Conservation (phyloP, 768 basidiomycete species). For the Artomyces pyxidatus region DNA sequence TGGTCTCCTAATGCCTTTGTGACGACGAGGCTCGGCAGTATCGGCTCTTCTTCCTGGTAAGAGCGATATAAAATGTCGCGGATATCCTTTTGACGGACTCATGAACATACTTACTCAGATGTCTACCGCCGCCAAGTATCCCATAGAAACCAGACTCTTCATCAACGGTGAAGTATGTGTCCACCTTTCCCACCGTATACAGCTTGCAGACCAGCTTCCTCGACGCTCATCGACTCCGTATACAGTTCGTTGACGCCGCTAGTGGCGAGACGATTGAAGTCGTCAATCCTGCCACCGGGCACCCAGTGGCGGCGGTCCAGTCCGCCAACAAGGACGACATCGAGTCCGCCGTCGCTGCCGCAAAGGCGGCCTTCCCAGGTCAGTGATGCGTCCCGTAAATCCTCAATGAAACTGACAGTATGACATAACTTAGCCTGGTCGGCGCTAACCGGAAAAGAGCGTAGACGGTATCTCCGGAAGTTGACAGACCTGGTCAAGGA, state of each 20-base stretch:
- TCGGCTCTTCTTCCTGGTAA: no score
- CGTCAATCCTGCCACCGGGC: constrained; percentile 23
- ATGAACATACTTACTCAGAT: no score
- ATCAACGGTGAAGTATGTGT: background rate
- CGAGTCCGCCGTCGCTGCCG: constrained; percentile 35
- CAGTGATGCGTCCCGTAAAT: no score
- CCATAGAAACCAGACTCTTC: background rate
- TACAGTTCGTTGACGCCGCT: background rate
- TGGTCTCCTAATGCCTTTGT: no score
- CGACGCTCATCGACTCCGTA: background rate
- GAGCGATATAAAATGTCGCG: no score
- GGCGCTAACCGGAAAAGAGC: constrained; percentile 37
- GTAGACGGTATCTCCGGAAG: constrained; percentile 35
- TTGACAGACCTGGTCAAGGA: constrained; percentile 45
- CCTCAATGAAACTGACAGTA: no score
- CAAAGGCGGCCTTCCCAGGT: constrained; percentile 31
- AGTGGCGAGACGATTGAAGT: background rate
- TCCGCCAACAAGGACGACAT: constrained; percentile 34
- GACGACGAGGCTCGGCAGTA: no score
- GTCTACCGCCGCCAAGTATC: no score
- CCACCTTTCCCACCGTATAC: no score
- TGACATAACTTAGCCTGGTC: constrained; percentile 35
- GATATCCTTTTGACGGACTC: no score
- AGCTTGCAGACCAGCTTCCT: background rate
- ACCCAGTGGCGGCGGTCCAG: constrained; percentile 27